These are phyloP conservation scores for Cystoderma amianthinum DNA, from an alignment of 768 basidiomycete species.

Conservation along the genomic window DNA sequence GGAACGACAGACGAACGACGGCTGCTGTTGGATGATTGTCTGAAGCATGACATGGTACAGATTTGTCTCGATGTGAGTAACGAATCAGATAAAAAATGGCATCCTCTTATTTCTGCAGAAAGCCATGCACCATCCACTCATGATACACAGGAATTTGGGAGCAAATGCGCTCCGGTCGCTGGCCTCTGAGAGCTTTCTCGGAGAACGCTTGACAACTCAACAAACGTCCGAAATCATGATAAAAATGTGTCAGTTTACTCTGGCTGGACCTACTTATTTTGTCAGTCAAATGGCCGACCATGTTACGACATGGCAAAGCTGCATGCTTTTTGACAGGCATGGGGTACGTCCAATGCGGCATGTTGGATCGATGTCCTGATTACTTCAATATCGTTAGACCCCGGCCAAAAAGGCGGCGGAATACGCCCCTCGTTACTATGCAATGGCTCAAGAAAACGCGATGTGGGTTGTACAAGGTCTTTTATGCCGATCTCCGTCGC, in stretches of 20 bases:
- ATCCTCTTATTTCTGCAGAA: conserved; percentile 7
- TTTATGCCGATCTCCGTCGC: conserved; percentile 10
- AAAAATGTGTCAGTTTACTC: conserved; percentile 14
- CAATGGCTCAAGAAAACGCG: conserved; percentile 17
- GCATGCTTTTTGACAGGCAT: conserved; percentile 6
- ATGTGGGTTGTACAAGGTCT: conserved; percentile 13
- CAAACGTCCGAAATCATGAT: conserved; percentile 16
- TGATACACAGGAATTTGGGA: conserved; percentile 14
- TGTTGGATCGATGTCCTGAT: neutral
- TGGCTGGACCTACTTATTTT: conserved; percentile 15
- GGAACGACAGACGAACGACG: conserved; percentile 13
- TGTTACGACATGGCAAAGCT: conserved; percentile 19
- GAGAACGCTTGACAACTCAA: conserved; percentile 9
- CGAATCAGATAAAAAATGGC: neutral
- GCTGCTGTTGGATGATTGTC: conserved; percentile 13
- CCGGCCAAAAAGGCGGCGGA: conserved; percentile 9
- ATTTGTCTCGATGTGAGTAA: conserved; percentile 15
- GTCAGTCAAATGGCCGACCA: conserved; percentile 11
- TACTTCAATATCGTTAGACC: conserved; percentile 6
- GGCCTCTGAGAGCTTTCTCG: conserved; percentile 13
- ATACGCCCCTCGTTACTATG: conserved; percentile 18
- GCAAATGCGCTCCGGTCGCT: conserved; percentile 11
- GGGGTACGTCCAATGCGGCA: conserved; percentile 2
- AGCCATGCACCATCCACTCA: conserved; percentile 12
- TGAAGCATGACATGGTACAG: conserved; percentile 12